phyloP scores from a whole-genome alignment of 1,139 yeast genomes.

The Meyerozyma smithsonii region DNA sequence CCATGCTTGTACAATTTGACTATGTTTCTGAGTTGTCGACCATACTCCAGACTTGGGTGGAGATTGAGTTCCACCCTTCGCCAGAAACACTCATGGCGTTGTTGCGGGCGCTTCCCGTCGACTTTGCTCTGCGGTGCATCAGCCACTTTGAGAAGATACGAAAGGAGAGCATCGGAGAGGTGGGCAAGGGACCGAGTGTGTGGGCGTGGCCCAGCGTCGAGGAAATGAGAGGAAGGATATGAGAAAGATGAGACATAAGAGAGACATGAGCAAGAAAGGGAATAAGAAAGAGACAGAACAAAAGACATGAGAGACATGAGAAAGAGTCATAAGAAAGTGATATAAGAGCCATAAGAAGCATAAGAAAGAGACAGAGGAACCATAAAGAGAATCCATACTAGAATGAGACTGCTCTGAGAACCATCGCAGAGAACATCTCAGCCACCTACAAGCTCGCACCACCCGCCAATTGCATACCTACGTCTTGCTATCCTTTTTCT shows the following conservation, averaged over 20 bases:
- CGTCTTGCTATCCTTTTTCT: too few species aligned
- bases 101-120: conserved; percentile 37
- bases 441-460: too few species aligned
- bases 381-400: too few species aligned
- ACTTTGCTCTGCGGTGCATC: conserved; percentile 35
- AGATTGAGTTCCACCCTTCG: conserved; percentile 44
- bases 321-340: too few species aligned
- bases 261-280: neutral
- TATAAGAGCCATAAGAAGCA: too few species aligned
- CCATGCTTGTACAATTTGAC: conserved; percentile 42
- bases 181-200: conserved; percentile 4
- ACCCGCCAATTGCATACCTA: too few species aligned
- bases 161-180: conserved; percentile 10
- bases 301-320: too few species aligned
- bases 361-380: too few species aligned
- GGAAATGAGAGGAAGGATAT: conserved; percentile 8
- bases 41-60: conserved; percentile 57
- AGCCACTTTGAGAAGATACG: conserved; percentile 30
- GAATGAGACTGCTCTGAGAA: too few species aligned
- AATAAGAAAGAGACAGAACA: neutral
- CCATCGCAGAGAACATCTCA: too few species aligned
- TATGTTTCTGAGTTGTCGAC: conserved; percentile 48
- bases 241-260: neutral
- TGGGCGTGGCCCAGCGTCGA: conserved; percentile 27
- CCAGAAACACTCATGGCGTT: conserved; percentile 31